Evolutionary conservation across 805 yeast genomes (phyloP).

Genomic region (Wickerhamiella brachini): DNA sequence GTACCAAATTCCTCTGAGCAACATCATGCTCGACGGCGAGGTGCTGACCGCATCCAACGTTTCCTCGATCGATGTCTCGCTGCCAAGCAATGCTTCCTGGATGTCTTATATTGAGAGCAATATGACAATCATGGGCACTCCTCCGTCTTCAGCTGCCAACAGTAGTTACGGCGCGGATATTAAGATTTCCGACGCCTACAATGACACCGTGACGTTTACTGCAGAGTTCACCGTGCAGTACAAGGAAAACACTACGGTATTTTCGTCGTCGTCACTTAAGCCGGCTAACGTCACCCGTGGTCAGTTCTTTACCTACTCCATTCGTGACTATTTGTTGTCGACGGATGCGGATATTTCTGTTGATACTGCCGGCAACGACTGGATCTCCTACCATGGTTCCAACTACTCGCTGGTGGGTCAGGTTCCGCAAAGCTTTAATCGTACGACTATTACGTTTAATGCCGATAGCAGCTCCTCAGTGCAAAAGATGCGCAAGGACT

Average conservation of each 20-base stretch:
- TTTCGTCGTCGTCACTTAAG: constrained; percentile 35
- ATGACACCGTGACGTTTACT: constrained; percentile 22
- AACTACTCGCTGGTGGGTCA: constrained; percentile 58
- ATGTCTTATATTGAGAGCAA: constrained; percentile 44
- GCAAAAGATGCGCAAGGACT: constrained; percentile 6
- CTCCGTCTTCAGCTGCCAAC: constrained; percentile 36
- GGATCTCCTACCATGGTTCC: constrained; percentile 48
- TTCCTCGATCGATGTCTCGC: constrained; percentile 35
- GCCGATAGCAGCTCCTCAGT: constrained; percentile 29
- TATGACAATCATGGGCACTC: constrained; percentile 54
- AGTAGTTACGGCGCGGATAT: constrained; percentile 25
- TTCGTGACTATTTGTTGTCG: constrained; percentile 48
- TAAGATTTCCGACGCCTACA: constrained; percentile 27
- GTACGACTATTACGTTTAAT: constrained; percentile 30
- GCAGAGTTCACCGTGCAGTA: constrained; percentile 16
- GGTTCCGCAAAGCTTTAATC: constrained; percentile 40
- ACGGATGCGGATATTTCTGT: constrained; percentile 12
- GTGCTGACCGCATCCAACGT: constrained; percentile 37
- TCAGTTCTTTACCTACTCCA: constrained; percentile 36
- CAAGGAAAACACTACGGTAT: constrained; percentile 17
- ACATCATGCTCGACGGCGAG: constrained; percentile 51
- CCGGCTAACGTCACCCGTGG: constrained; percentile 61
- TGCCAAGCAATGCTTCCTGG: constrained; percentile 53
- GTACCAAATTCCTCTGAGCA: constrained; percentile 46
- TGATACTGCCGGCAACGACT: constrained; percentile 36